Percentiles rank a stretch among this genome's conserved stretches.
Evolutionary conservation across 140 eudicot genomes (phyloP).

Genomic region (Erigeron philadelphicus): DNA sequence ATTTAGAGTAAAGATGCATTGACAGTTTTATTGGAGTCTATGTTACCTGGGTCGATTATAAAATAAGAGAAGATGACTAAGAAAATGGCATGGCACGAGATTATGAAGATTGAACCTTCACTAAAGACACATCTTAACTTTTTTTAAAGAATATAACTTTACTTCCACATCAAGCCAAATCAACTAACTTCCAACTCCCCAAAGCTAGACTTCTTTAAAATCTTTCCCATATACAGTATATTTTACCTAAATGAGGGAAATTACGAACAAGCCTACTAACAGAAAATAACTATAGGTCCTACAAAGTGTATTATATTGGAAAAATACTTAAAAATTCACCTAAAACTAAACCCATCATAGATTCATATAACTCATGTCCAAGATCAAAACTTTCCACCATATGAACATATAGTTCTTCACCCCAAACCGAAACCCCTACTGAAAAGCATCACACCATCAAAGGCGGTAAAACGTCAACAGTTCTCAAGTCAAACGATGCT

Average conservation of each 20-base stretch:
- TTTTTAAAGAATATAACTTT: not conserved
- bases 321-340: not conserved
- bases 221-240: not conserved
- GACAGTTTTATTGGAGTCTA: no score
- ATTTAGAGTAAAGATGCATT: no score
- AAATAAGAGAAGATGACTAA: no score
- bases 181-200: conserved; percentile 2
- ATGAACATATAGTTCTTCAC: not conserved
- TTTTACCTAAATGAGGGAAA: not conserved
- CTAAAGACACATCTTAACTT: not conserved
- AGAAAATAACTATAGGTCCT: not conserved
- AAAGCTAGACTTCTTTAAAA: not conserved
- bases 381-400: conserved; percentile 6
- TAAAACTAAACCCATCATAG: not conserved
- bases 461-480: no score
- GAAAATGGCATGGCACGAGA: no score
- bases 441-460: no score
- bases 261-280: not conserved
- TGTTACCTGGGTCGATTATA: no score
- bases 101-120: not conserved
- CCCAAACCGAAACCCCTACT: no score
- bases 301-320: no score
- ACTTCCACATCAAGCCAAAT: not conserved
- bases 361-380: not conserved
- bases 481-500: no score